These are phyloP conservation scores for Komagataella mondaviorum DNA, from an alignment of 805 yeast species.

Conservation along the genomic window DNA sequence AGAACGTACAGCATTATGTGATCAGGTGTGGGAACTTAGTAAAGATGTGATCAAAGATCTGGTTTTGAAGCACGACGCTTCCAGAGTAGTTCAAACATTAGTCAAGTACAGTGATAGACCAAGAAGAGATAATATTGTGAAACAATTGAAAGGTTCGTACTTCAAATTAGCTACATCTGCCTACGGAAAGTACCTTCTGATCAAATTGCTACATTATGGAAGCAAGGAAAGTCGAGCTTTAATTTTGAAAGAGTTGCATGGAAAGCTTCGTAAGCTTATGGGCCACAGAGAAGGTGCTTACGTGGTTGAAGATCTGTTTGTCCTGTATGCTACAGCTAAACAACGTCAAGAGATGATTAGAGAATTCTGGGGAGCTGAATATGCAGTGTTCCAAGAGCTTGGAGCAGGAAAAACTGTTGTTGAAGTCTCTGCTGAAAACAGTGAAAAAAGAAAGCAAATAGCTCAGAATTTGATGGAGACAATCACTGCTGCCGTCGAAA, in stretches of 20 bases:
- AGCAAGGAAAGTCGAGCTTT: slow-evolving; percentile 64
- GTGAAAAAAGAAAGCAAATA: slow-evolving; percentile 69
- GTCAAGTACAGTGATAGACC: slow-evolving; percentile 75
- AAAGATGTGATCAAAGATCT: slow-evolving; percentile 69
- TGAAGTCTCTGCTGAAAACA: slow-evolving; percentile 51
- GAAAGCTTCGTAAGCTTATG: slow-evolving; percentile 82
- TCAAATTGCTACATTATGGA: slow-evolving; percentile 87
- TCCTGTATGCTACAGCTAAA: slow-evolving; percentile 69
- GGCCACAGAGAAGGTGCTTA: slow-evolving; percentile 97
- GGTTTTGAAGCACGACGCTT: slow-evolving; percentile 91
- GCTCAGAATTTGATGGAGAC: slow-evolving; percentile 69
- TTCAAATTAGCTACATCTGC: slow-evolving; percentile 81
- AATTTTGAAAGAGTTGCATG: slow-evolving; percentile 78
- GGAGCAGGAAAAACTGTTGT: slow-evolving; percentile 49
- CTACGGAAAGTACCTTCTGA: slow-evolving; percentile 84
- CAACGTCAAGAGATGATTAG: slow-evolving; percentile 86
- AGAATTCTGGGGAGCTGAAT: slow-evolving; percentile 95
- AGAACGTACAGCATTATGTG: slow-evolving; percentile 62
- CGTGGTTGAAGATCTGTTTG: slow-evolving; percentile 86
- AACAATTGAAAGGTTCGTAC: slow-evolving; percentile 59
- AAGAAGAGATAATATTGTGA: slow-evolving; percentile 58
- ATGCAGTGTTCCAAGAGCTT: slow-evolving; percentile 75
- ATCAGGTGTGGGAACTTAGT: slow-evolving; percentile 76
- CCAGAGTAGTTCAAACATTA: slow-evolving; percentile 89
- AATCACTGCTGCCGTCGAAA: slow-evolving; percentile 81